Conservation (phyloP, 2,329 filamentous ascomycete species). For the Tothia fuscella region DNA sequence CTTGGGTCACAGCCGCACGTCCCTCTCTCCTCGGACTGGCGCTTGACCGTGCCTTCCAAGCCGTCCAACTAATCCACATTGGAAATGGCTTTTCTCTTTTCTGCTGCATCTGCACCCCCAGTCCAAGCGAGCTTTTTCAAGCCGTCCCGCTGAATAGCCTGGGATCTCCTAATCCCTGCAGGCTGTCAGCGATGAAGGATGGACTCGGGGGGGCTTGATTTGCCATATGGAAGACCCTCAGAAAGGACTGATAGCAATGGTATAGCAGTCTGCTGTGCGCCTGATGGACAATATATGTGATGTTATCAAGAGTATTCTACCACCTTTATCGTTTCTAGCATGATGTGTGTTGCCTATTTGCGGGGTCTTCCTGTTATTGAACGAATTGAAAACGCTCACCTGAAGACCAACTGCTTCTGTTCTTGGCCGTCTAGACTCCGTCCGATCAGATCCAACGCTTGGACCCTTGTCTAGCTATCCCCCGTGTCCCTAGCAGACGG, state of each 20-base stretch:
- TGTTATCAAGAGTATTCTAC: background rate
- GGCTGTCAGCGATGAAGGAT: conserved; percentile 1
- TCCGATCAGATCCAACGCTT: background rate
- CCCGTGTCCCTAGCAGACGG: conserved; percentile 3
- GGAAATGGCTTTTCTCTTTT: background rate
- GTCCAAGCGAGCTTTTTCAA: background rate
- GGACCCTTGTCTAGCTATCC: conserved; percentile 4
- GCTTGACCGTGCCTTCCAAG: background rate
- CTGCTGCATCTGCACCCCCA: no score
- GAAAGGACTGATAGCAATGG: no score
- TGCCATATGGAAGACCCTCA: background rate
- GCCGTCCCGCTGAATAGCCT: conserved; percentile 1
- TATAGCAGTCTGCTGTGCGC: background rate
- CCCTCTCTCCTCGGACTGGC: background rate
- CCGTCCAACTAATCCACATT: background rate
- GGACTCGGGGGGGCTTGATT: background rate
- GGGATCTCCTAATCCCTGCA: conserved; percentile 1
- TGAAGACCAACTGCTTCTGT: background rate
- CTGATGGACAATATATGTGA: no score
- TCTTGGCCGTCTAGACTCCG: background rate
- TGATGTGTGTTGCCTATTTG: background rate
- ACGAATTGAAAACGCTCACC: background rate
- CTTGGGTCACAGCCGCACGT: background rate
- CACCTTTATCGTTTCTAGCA: background rate
- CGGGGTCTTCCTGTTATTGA: background rate